Percentiles rank a stretch among this genome's conserved stretches.
Evolutionary conservation across 176 grass and related monocot species (phyloP).

Genomic region (Musa acuminata): DNA sequence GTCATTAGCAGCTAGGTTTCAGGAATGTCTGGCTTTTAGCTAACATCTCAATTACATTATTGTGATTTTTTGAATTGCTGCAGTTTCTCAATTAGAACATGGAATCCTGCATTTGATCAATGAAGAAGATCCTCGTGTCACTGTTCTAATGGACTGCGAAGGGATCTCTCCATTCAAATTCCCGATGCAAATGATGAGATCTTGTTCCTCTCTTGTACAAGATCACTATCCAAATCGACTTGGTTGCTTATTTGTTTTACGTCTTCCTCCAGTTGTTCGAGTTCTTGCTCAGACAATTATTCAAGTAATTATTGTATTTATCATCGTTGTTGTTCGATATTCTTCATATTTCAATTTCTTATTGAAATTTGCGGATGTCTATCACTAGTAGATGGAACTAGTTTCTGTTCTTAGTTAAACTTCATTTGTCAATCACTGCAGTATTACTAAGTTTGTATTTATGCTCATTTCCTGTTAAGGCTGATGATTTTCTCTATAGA

Average conservation of each 20-base stretch:
- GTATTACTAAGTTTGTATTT: not conserved
- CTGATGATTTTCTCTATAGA: not conserved
- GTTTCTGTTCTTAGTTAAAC: not conserved
- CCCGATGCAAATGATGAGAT: conserved; percentile 96
- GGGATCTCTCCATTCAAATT: conserved; percentile 88
- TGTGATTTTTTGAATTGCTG: conserved; percentile 2
- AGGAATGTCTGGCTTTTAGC: not conserved
- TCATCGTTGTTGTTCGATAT: not conserved
- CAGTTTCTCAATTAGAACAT: conserved; percentile 95
- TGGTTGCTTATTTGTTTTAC: conserved; percentile 57
- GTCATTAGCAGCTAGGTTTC: not conserved
- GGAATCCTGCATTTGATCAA: conserved; percentile 62
- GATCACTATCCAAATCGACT: conserved; percentile 92
- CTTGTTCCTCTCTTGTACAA: conserved; percentile 63
- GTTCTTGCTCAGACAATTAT: conserved; percentile 92
- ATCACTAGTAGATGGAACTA: not conserved
- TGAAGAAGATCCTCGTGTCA: conserved; percentile 68
- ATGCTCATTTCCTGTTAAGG: not conserved
- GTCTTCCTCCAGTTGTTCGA: conserved; percentile 92
- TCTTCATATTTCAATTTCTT: not conserved
- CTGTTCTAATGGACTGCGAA: conserved; percentile 84
- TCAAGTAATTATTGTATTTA: conserved; percentile 48
- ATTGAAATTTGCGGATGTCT: not conserved
- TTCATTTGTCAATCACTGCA: no score
- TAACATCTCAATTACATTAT: not conserved